Base-by-base conservation (phyloP, 495 filamentous ascomycete species). In the Penicillium riverlandense region DNA sequence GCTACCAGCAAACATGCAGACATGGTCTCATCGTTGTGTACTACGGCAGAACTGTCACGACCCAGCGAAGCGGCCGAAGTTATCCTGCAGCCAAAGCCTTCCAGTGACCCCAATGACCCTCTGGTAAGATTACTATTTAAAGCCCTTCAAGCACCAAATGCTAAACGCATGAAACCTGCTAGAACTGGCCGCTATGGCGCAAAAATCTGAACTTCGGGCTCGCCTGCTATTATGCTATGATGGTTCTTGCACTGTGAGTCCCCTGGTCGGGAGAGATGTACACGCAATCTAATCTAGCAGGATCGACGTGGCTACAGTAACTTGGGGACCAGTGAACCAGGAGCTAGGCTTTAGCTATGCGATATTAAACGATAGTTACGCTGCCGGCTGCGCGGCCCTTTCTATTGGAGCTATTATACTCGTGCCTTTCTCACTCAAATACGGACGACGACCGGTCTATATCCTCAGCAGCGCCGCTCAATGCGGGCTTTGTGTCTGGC, bases 391-490 rank as follows among this genome's bases (percentile, higher is more conserved):
- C 37, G 65, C 50, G 2, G 50, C 60, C 0, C 54, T 76, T 2
- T 62, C 59, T 8, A 32, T 74, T 9, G 67, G 69, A 5, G 58
- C 54, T 8, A 38, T 72, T 4, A 41, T 76, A 33, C 47, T 74
- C 28, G 61, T 75, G 7, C 72, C 70, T 2, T 70, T 74, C 37
- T 65, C 64, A 0, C 47, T 67, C 32, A 70, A 71, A 30, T 73
- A 58, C 45, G 69, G 71, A 5, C 61, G 65, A 1, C 62, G 73
- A 16, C 59, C 66, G 7, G 41, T 74, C 1, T 75, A 74, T 37
- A 13, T 77, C 11, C 13, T 69, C 39, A 72, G 59, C 48, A 59
- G 55, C 2, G 48, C 53, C 0, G 40, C 56, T 1, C 63, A 69
- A 41, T 62, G 65, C 37, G 67, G 49, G 0, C 46, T 62, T 12